phyloP scores from a whole-genome alignment of 495 filamentous ascomycete genomes.

The Podospora fimiseda region DNA sequence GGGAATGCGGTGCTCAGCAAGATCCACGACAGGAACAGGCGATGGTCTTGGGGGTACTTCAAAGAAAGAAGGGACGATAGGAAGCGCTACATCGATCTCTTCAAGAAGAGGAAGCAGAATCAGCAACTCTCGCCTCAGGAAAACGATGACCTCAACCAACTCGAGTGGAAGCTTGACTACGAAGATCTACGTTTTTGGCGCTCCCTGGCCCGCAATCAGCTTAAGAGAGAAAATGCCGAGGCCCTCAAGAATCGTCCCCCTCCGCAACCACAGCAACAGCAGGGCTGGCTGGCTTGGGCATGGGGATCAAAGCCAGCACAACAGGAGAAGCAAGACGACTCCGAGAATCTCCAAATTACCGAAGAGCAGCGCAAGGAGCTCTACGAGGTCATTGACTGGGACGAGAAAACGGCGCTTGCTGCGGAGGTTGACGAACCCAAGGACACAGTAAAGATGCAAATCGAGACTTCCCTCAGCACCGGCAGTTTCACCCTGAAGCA shows the following conservation, averaged over 20 bases:
- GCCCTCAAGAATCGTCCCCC: conserved; percentile 47
- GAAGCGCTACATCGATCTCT: conserved; percentile 80
- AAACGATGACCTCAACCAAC: conserved; percentile 58
- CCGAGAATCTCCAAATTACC: conserved; percentile 73
- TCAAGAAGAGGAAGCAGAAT: conserved; percentile 85
- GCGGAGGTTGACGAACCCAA: conserved; percentile 83
- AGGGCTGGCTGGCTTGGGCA: conserved; percentile 82
- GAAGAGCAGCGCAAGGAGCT: conserved; percentile 95
- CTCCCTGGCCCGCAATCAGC: conserved; percentile 85
- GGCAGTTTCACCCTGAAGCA: conserved; percentile 91
- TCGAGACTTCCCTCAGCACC: conserved; percentile 81
- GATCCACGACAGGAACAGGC: conserved; percentile 84
- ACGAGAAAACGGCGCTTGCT: conserved; percentile 85
- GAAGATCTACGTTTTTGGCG: conserved; percentile 97
- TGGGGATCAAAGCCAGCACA: conserved; percentile 69
- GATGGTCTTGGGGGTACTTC: conserved; percentile 94
- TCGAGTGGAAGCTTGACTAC: conserved; percentile 86
- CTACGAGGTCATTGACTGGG: conserved; percentile 95
- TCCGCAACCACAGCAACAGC: conserved; percentile 45
- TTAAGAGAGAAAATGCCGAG: conserved; percentile 88
- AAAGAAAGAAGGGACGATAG: conserved; percentile 86
- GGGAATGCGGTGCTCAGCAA: conserved; percentile 81
- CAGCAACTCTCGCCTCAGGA: conserved; percentile 66
- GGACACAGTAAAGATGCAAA: conserved; percentile 84
- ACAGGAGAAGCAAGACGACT: conserved; percentile 49